Conservation (phyloP, 768 basidiomycete genomes). For the Cystofilobasidium bisporidii region DNA sequence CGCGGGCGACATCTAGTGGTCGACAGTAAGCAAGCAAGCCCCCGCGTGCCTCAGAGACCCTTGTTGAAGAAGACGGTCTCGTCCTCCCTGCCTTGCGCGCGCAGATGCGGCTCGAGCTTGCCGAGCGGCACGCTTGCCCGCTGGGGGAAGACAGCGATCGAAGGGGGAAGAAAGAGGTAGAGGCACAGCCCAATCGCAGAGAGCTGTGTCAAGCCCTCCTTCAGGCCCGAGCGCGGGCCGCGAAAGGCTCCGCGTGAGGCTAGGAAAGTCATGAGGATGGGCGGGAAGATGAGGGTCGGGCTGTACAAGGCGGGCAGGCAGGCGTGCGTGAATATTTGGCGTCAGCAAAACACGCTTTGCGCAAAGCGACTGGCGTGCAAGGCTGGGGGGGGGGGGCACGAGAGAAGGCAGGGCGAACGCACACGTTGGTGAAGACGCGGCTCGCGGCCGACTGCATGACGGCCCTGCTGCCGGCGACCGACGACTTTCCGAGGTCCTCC, state of each 20-base stretch:
- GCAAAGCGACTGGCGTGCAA: no score
- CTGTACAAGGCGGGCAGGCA: conserved; percentile 25
- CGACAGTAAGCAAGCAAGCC: no score
- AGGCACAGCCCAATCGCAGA: conserved; percentile 41
- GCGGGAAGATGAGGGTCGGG: conserved; percentile 43
- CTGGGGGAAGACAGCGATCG: conserved; percentile 44
- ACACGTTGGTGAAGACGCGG: conserved; percentile 43
- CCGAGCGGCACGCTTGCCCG: conserved; percentile 38
- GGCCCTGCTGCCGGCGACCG: conserved; percentile 40
- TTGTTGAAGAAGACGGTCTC: conserved; percentile 43
- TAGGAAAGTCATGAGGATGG: conserved; percentile 41
- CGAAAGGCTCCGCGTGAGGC: conserved; percentile 37
- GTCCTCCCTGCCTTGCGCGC: conserved; percentile 28
- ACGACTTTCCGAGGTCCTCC: conserved; percentile 39
- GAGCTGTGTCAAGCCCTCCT: conserved; percentile 37
- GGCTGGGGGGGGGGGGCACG: neutral
- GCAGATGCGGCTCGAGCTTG: conserved; percentile 37
- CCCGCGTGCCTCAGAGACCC: conserved; percentile 34
- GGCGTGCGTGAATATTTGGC: no score
- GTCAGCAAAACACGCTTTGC: no score
- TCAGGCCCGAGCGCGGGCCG: conserved; percentile 37
- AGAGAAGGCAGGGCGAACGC: conserved; percentile 17
- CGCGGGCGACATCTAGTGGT: no score
- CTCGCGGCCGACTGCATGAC: conserved; percentile 42
- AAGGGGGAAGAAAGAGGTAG: conserved; percentile 42